A percentile compares a stretch with the other conserved stretches of the same genome.
Conservation (phyloP, 345 rosid genomes). For the Salix purpurea region DNA sequence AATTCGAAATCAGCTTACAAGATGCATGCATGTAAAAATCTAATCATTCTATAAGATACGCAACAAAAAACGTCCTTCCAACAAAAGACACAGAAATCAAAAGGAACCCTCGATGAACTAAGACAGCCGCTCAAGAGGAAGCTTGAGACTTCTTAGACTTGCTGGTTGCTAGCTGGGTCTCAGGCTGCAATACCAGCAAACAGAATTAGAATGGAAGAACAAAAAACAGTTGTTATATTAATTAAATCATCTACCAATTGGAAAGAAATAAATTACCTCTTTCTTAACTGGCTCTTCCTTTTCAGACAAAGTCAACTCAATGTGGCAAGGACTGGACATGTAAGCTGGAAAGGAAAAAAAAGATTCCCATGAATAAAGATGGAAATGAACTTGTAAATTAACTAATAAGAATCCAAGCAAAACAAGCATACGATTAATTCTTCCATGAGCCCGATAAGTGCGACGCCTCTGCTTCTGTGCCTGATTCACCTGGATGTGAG, state of each 20-base stretch:
- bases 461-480: slow-evolving; percentile 94
- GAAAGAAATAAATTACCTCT: slow-evolving; percentile 50
- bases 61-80: slow-evolving; percentile 17
- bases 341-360: slow-evolving; percentile 48
- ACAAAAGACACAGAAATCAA: not conserved
- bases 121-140: slow-evolving; percentile 14
- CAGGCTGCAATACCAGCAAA: slow-evolving; percentile 48
- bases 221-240: not conserved
- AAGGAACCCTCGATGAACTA: not conserved
- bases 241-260: too few relatives aligned
- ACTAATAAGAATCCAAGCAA: not conserved
- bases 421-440: slow-evolving; percentile 73
- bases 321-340: slow-evolving; percentile 97
- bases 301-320: slow-evolving; percentile 81
- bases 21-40: slow-evolving; percentile 17
- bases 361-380: not conserved
- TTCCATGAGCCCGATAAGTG: slow-evolving; percentile 97
- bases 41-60: slow-evolving; percentile 19
- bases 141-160: slow-evolving; percentile 62
- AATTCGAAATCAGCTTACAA: slow-evolving; percentile 9
- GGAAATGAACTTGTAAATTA: too few relatives aligned
- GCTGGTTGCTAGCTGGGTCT: slow-evolving; percentile 73
- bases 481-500: slow-evolving; percentile 95
- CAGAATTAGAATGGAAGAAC: not conserved
- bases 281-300: slow-evolving; percentile 92